Percentiles rank a stretch among this genome's conserved stretches.
Evolutionary conservation across 1,284 basidiomycete genomes (phyloP).

Genomic region (Paramarasmius palmivorus): DNA sequence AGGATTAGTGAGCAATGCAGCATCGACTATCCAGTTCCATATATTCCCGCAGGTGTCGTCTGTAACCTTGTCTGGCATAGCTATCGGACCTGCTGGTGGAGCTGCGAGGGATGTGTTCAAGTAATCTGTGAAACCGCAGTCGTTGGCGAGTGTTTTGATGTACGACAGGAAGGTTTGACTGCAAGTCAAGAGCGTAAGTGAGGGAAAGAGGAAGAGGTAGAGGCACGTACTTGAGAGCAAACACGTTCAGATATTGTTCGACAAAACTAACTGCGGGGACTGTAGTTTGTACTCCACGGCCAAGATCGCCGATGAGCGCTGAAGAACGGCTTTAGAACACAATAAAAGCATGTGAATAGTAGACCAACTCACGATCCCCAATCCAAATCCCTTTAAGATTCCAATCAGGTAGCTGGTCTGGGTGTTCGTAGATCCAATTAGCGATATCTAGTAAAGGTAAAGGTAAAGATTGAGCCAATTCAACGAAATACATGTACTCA

Average conservation of each 20-base stretch:
- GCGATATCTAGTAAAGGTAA: constrained; percentile 58
- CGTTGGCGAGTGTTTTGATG: constrained; percentile 50
- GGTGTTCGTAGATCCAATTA: constrained; percentile 67
- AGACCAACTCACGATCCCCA: constrained; percentile 56
- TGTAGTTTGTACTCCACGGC: constrained; percentile 60
- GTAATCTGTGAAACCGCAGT: constrained; percentile 68
- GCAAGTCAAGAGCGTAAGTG: neutral
- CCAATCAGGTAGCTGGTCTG: constrained; percentile 46
- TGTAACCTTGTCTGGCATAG: constrained; percentile 5
- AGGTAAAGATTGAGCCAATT: constrained; percentile 1
- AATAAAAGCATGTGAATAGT: no score
- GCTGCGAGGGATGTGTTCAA: constrained; percentile 20
- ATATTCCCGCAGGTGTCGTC: constrained; percentile 53
- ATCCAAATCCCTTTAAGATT: constrained; percentile 73
- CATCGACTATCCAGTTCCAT: constrained; percentile 63
- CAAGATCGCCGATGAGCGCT: constrained; percentile 45
- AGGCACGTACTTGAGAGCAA: constrained; percentile 64
- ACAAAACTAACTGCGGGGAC: constrained; percentile 73
- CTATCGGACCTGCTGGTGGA: neutral
- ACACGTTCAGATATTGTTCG: constrained; percentile 66
- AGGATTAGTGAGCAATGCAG: constrained; percentile 62
- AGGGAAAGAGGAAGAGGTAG: constrained; percentile 1
- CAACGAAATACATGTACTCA: constrained; percentile 27
- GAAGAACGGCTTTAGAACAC: neutral
- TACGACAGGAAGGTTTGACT: constrained; percentile 64